Base-by-base conservation (phyloP, 768 basidiomycete genomes). In the Lactarius trivialis region DNA sequence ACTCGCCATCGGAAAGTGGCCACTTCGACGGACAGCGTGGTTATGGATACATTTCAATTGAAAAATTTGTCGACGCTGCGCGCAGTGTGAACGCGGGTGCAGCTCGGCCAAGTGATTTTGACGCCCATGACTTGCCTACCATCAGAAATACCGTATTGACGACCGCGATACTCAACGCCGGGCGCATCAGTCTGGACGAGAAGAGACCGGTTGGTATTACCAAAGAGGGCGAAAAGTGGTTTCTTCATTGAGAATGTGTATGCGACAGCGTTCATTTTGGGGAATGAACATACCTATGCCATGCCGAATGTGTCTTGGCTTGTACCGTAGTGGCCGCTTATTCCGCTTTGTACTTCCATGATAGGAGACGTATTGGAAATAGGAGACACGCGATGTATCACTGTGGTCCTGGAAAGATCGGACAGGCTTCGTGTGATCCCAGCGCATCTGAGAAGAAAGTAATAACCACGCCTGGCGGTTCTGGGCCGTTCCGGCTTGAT, bases 1-100 rank as follows among this genome's bases (percentile, higher is more conserved):
- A 96, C 75, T 89, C 91, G 41, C 91, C 92, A 5, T 92, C 91
- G 57, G 91, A 90, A 75, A 88, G 83, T 60, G 94, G 93, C 7
- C 88, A 92, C 75, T 96, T 97, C 71, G 94, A 96, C 70, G 94
- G 94, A 32, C 94, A 95, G 75, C 83, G 88, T 60, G 93, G 93
- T 17, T 97, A 97, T 73, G 94, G 90, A 64, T 85, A 96, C 72
- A 78, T 95, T 69, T 93, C 91, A 19, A 90, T 95, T 68, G 93
- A 93, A 74, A 94, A 90, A 74, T 95, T 95, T 75, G 78, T 96
- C 71, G 92, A 91, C 71, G 90, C 89, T 19, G 85, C 87, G 48
- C 82, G 86, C 56, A 81, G 79, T 64, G 89, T 94, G 69, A 92
- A 93, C 70, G 84, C 86, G 26, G 84, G 86, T 8, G 71, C 78